Percentiles rank a stretch among this genome's conserved stretches.
These are phyloP conservation scores for Suhomyces canberraensis DNA, from an alignment of 805 yeast genomes.

Conservation along the genomic window DNA sequence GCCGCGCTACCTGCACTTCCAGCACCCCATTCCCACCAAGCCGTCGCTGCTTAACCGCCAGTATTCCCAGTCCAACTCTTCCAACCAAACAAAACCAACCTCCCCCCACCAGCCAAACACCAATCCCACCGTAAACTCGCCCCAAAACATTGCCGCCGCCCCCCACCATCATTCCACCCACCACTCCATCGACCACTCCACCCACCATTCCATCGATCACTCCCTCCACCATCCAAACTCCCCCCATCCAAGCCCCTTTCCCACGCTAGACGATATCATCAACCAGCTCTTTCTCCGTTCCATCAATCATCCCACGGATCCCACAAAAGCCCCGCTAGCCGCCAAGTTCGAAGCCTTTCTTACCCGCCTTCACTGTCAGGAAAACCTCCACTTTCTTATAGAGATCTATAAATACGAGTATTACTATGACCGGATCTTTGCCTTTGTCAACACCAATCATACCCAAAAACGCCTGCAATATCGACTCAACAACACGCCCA, in stretches of 20 bases:
- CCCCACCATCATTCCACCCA: neutral
- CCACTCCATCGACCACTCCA: conserved; percentile 1
- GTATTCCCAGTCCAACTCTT: conserved; percentile 6
- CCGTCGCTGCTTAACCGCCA: conserved; percentile 8
- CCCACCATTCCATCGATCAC: no score
- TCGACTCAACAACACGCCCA: conserved; percentile 11
- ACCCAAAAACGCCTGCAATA: neutral
- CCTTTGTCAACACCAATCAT: conserved; percentile 5
- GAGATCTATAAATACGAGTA: conserved; percentile 46
- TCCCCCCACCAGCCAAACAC: no score
- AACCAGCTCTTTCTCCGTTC: conserved; percentile 30
- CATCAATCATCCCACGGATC: conserved; percentile 16
- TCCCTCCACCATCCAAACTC: no score
- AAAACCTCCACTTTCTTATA: conserved; percentile 43
- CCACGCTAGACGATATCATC: conserved; percentile 26
- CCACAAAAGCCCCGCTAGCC: conserved; percentile 15
- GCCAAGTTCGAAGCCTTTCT: conserved; percentile 32
- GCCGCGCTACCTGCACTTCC: conserved; percentile 2
- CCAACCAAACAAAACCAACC: no score
- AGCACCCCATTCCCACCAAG: conserved; percentile 9
- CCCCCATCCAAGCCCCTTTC: no score
- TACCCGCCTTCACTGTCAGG: conserved; percentile 41
- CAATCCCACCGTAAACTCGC: no score
- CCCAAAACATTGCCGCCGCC: neutral
- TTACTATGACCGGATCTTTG: conserved; percentile 30